phyloP scores from a whole-genome alignment of 805 yeast genomes.

The Komagataella kurtzmanii region DNA sequence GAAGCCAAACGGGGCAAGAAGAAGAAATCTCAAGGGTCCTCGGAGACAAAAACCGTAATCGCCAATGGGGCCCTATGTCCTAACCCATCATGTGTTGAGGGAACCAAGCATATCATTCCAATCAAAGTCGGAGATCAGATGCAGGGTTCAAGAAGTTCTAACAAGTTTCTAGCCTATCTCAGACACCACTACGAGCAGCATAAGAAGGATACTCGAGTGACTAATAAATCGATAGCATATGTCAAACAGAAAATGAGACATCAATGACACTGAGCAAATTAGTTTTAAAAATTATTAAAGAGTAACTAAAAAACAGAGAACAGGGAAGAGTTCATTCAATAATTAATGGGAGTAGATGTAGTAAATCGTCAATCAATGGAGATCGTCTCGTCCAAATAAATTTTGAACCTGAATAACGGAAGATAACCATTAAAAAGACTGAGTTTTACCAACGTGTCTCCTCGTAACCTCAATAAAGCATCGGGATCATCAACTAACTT shows the following conservation, averaged over 20 bases:
- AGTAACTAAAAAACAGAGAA: too few relatives aligned
- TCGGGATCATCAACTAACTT: slow-evolving; percentile 11
- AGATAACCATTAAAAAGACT: neutral
- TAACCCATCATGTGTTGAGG: neutral
- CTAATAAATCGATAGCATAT: neutral
- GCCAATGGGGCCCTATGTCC: neutral
- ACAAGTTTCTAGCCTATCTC: neutral
- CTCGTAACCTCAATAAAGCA: slow-evolving; percentile 17
- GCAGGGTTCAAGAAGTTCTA: neutral
- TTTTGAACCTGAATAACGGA: slow-evolving; percentile 1
- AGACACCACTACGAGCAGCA: neutral
- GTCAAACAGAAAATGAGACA: neutral
- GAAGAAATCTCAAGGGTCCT: neutral
- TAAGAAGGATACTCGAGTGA: neutral
- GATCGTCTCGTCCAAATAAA: neutral
- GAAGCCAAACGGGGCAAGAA: neutral
- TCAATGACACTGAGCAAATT: neutral
- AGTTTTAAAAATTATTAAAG: neutral
- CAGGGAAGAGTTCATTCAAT: neutral
- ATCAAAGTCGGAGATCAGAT: neutral
- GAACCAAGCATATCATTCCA: neutral
- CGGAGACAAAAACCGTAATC: neutral
- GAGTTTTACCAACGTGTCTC: slow-evolving; percentile 16
- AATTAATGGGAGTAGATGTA: neutral
- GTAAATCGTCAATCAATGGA: neutral